Evolutionary conservation across 805 yeast genomes (phyloP), one percentile per base, ranked within the genome.

Genomic region (Priceomyces fermenticarens): DNA sequence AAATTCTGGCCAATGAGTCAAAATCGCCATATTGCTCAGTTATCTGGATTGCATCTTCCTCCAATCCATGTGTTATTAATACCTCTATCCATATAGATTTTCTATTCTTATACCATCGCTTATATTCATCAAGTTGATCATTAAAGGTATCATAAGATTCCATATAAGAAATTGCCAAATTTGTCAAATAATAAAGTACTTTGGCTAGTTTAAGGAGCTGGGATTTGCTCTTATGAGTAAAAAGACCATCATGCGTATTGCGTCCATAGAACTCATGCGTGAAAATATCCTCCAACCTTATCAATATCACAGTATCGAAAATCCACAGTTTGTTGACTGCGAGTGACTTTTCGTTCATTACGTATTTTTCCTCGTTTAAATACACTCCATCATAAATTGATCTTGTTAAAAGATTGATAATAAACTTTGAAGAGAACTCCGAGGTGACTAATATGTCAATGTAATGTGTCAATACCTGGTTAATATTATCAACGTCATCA

Each of bases 21-120:
- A 83, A 72, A 55, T 89, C 95, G 12, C 65, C 58, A 58, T 81
- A 85, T 17, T 71, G 65, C 47, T 86, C 95, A 0, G 88, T 78
- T 23, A 88, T 70, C 6, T 63, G 62, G 15, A 85, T 56, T 0
- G 90, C 85, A 17, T 78, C 79, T 6, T 68, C 64, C 30, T 72
- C 69, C 36, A 76, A 65, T 6, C 74, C 73, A 40, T 76, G 57
- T n/a, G 67, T 54, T 10, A 83, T 71, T 42, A 88, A 60, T 3
- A 74, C 67, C 15, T 68, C 63, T 10, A 84, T 77, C 96, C 96
- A 89, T 10, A 57, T 47, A 8, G 44, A 39, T 42, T 60, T 64
- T 26, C 61, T 55, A 2, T 33, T 32, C 3, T 51, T 53, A 44
- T 65, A 69, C 73, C 73, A 70, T 20, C 42, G 46, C 13, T 43